Evolutionary conservation across 108 stramenopile genomes (phyloP).

Genomic region (Pseudonitzschia multistriata): DNA sequence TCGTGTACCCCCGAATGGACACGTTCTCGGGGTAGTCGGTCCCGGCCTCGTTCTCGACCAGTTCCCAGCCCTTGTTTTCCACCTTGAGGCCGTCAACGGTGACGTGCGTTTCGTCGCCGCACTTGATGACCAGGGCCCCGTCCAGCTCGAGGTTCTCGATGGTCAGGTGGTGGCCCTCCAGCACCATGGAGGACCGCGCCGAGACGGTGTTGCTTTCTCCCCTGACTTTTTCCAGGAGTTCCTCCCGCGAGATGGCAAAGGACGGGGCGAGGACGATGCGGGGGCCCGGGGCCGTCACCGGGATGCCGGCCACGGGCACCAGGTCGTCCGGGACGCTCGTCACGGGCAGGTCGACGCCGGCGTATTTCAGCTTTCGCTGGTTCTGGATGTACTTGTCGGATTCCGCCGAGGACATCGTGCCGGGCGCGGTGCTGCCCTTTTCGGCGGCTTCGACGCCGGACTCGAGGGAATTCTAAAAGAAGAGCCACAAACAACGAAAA

Average conservation of each 20-base stretch:
- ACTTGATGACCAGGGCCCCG: conserved; percentile 78
- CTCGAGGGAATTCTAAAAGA: conserved; percentile 78
- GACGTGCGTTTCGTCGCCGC: conserved; percentile 63
- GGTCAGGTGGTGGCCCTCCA: conserved; percentile 73
- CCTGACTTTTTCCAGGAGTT: conserved; percentile 63
- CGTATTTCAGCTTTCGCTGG: conserved; percentile 77
- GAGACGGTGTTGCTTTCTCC: conserved; percentile 62
- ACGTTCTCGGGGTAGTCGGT: conserved; percentile 74
- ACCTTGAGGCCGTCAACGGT: conserved; percentile 76
- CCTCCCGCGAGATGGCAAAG: conserved; percentile 81
- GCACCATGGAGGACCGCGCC: conserved; percentile 66
- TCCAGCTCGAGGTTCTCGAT: conserved; percentile 79
- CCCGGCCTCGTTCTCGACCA: conserved; percentile 54
- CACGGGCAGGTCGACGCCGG: conserved; percentile 67
- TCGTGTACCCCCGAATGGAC: conserved; percentile 84
- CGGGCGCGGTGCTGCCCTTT: conserved; percentile 77
- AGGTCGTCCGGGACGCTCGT: conserved; percentile 52
- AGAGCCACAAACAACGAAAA: neutral
- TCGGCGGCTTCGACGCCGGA: conserved; percentile 80
- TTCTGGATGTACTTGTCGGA: conserved; percentile 87
- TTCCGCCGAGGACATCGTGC: conserved; percentile 87
- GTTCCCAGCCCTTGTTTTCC: conserved; percentile 76
- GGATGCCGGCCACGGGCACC: conserved; percentile 73
- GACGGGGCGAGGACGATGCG: conserved; percentile 73
- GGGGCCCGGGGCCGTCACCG: conserved; percentile 73